Evolutionary conservation across 371 early-diverging fungal genomes (phyloP), one percentile per base, ranked within the genome.

Genomic region (Actinomucor elegans): DNA sequence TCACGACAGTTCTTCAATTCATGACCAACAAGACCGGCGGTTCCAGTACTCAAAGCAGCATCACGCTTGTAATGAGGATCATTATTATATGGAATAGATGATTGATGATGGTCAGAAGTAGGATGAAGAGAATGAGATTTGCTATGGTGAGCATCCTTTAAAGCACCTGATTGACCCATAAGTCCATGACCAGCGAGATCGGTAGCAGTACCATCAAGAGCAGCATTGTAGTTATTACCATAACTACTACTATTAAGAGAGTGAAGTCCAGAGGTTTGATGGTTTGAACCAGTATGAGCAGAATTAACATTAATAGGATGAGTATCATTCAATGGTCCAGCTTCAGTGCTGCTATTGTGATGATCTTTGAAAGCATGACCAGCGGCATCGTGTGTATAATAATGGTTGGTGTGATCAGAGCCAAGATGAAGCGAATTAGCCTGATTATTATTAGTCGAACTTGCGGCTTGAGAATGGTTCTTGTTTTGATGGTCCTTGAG

Each of bases 1-100:
- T n/a, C n/a, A n/a, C n/a, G n/a, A n/a, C n/a, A n/a, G n/a, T 55
- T 29, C 45, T 53, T 43, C 36, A 53, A n/a, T 23, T 53, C 53
- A 27, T 53, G 44, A 2, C 44, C 53, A 12, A 45, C 50, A 12
- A 49, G 8, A 43, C 57, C 57, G 17, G 50, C 57, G 11, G 44
- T 49, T 20, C 56, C 56, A 20, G 56, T 49, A 12, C 56, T 49
- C 1, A 56, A 4, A 18, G 43, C 48, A 42, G 56, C 50, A 31
- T 57, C 50, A 24, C 57, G 49, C 2, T 10, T 35, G 43, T 40
- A 31, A n/a, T 33, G 42, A 20, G 44, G 44, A 5, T 42, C 41
- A 10, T 29, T 32, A 7, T 15, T 17, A 14, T 32, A 14, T 2
- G 15, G 2, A 42, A 23, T 6, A n/a, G n/a, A 7, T 15, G 15